These are phyloP conservation scores for Xerocomellus dryophilus DNA, from an alignment of 768 basidiomycete species.

Conservation along the genomic window DNA sequence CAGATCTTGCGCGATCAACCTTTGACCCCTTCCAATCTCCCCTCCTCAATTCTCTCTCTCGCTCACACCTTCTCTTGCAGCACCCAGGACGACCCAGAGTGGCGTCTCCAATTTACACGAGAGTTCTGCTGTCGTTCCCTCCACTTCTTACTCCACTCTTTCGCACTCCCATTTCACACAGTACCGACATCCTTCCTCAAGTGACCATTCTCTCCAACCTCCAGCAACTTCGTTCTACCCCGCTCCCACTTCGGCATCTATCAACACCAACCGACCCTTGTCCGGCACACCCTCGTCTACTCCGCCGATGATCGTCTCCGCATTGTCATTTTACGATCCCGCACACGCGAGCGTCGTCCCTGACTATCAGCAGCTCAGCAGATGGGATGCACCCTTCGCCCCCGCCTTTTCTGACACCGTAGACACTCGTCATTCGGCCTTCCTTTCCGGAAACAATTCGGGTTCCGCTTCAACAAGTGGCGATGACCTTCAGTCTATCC, in stretches of 20 bases:
- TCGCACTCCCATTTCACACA: constrained; percentile 1
- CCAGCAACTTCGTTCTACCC: neutral
- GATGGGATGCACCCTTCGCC: constrained; percentile 20
- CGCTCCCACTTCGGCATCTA: neutral
- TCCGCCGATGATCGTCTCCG: constrained; percentile 50
- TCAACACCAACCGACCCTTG: neutral
- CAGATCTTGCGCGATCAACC: constrained; percentile 17
- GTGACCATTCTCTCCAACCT: neutral
- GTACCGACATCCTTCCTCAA: neutral
- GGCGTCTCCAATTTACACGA: neutral
- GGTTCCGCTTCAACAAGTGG: neutral
- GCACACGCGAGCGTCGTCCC: constrained; percentile 33
- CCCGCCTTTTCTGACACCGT: constrained; percentile 7
- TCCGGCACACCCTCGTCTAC: constrained; percentile 2
- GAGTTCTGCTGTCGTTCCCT: neutral
- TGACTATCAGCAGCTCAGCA: constrained; percentile 45
- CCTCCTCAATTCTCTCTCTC: neutral
- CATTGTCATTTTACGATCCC: constrained; percentile 53
- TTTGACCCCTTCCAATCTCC: neutral
- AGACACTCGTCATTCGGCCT: neutral
- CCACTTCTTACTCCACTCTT: neutral
- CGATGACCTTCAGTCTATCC: constrained; percentile 1
- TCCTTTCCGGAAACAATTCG: neutral
- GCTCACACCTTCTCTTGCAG: constrained; percentile 12
- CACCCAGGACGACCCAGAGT: constrained; percentile 1